A percentile compares a stretch with the other conserved stretches of the same genome.
phyloP scores from a whole-genome alignment of 805 yeast species.

The Candida michaelii region DNA sequence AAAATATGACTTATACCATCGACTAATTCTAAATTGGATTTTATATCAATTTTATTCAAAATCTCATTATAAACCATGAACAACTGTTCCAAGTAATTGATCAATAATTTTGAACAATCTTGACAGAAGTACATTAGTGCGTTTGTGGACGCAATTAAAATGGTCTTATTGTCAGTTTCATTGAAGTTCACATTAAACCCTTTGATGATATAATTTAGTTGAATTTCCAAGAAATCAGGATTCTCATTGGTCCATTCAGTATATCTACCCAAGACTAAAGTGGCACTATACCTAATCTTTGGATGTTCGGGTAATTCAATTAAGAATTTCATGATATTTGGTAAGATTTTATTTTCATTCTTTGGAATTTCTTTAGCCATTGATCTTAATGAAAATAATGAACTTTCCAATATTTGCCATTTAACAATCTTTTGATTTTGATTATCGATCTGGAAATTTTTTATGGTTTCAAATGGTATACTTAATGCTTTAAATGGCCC shows the following conservation, averaged over 20 bases:
- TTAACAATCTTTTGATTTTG: conserved; percentile 15
- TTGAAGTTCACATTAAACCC: conserved; percentile 51
- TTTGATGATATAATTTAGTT: conserved; percentile 76
- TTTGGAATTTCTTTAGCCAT: conserved; percentile 89
- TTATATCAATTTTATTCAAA: conserved; percentile 55
- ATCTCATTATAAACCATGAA: conserved; percentile 65
- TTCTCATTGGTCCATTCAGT: conserved; percentile 93
- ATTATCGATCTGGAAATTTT: conserved; percentile 31
- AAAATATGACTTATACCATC: conserved; percentile 90
- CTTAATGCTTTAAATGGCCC: conserved; percentile 71
- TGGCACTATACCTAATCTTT: conserved; percentile 87
- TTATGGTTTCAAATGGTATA: conserved; percentile 67
- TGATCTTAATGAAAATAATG: conserved; percentile 83
- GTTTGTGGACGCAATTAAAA: conserved; percentile 83
- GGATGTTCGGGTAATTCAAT: conserved; percentile 79
- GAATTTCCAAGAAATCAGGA: conserved; percentile 77
- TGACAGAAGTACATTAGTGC: conserved; percentile 93
- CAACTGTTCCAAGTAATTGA: conserved; percentile 70
- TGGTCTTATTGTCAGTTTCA: conserved; percentile 35
- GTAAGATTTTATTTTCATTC: conserved; percentile 64
- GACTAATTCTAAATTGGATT: conserved; percentile 73
- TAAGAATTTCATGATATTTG: conserved; percentile 69
- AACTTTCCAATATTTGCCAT: conserved; percentile 91
- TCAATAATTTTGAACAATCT: conserved; percentile 73
- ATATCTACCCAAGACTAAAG: conserved; percentile 91